Evolutionary conservation across 306 rosid species (phyloP), one percentile per base, ranked within the genome.

Genomic region (Dryas octopetala): DNA sequence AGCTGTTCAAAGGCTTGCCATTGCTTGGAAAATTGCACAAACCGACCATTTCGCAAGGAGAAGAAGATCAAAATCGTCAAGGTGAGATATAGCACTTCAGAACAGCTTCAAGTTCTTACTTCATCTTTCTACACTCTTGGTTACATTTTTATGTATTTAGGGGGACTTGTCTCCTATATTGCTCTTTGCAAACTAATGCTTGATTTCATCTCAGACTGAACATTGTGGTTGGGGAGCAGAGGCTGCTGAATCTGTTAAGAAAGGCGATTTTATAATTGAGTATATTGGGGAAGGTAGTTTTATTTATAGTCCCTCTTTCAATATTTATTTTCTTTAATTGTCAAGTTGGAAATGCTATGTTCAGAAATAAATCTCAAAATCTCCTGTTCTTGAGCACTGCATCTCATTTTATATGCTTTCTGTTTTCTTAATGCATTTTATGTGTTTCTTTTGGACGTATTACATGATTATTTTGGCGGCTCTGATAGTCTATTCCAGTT

Each of bases 221-320:
- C 86, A 80, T 66, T 94, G 98, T 83, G 98, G 98, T 73, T 94
- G 98, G 98, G 98, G 98, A 83, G 98, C 89, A 57, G 97, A 84
- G 86, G 94, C 98, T 0, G 85, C 88, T 14, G 98, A 94, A 84
- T 46, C 78, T 28, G 79, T 94, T 32, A 74, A 82, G 67, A 87
- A 90, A 82, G 98, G 91, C 7, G 89, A 82, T 60, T 91, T 91
- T 74, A 76, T 94, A 72, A 78, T 94, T 62, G 98, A 94, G 87
- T 94, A 94, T 77, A 78, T 87, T 76, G 97, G 98, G 71, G 98
- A 94, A 94, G 98, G 98, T 94, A 88, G 47, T 74, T 75, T 45
- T 43, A 64, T 61, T 41, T 61, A 8, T 32, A 44, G 16, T 19
- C 9, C 7, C 1, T 62, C 72, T 6, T 54, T 28, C 45, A 46